These are phyloP conservation scores for Hirsutella minnesotensis DNA, from an alignment of 2,329 filamentous ascomycete genomes.

Conservation along the genomic window DNA sequence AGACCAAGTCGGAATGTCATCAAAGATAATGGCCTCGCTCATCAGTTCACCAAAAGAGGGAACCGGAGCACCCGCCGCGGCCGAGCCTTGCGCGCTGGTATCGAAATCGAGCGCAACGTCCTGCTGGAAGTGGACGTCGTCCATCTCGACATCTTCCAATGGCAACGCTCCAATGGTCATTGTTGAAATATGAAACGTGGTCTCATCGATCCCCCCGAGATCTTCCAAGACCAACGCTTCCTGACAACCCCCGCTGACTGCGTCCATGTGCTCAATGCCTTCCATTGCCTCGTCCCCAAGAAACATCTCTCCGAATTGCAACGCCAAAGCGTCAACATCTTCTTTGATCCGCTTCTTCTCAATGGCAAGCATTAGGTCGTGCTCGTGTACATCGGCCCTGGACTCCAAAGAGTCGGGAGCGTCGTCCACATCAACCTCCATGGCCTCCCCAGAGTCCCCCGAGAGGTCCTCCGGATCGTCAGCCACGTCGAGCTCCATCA, in stretches of 20 bases:
- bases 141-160: background rate
- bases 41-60: background rate
- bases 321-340: background rate
- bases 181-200: background rate
- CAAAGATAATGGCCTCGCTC: background rate
- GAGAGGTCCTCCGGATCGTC: background rate
- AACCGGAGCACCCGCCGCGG: background rate
- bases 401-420: background rate
- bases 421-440: background rate
- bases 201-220: background rate
- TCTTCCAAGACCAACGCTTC: background rate
- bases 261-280: background rate
- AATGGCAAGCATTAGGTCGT: background rate
- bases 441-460: background rate
- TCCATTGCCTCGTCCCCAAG: background rate
- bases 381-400: background rate
- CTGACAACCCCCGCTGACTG: background rate
- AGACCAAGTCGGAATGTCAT: background rate
- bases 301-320: background rate
- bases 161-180: background rate
- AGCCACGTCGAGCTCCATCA: slow-evolving; percentile 1
- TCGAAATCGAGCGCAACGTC: background rate
- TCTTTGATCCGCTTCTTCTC: background rate
- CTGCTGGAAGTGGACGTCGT: background rate
- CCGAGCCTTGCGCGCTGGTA: background rate